A percentile compares a stretch with the other conserved stretches of the same genome.
These are phyloP conservation scores for Phytophthora sp. DNA, from an alignment of 352 stramenopile genomes.

Conservation along the genomic window DNA sequence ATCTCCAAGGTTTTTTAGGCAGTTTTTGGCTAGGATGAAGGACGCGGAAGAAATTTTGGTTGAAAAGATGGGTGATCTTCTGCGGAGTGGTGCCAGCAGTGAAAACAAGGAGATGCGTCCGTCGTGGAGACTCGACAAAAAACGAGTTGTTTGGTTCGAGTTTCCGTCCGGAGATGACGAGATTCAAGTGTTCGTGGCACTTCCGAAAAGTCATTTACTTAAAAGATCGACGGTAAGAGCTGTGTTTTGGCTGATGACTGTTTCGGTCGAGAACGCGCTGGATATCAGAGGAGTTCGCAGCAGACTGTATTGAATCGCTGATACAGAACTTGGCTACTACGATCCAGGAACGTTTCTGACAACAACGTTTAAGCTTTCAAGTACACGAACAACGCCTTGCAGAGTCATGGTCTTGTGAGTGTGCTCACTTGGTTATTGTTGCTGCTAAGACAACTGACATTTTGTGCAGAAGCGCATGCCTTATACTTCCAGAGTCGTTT, in stretches of 20 bases:
- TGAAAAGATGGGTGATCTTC: background rate
- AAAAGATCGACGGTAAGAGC: background rate
- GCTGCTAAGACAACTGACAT: background rate
- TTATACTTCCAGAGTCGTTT: background rate
- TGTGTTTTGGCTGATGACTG: background rate
- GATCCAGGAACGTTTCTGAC: background rate
- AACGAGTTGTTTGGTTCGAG: background rate
- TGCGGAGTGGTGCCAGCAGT: slow-evolving; percentile 11
- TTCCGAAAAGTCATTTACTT: background rate
- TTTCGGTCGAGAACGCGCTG: background rate
- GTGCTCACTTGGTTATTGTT: background rate
- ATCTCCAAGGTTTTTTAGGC: background rate
- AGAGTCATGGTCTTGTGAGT: background rate
- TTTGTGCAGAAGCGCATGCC: background rate
- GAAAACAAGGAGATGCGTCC: background rate
- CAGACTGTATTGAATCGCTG: background rate
- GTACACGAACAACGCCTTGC: background rate
- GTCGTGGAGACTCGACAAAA: background rate
- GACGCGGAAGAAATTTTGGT: slow-evolving; percentile 3
- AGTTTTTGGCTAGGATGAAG: slow-evolving; percentile 27
- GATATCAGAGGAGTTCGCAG: background rate
- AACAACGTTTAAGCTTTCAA: background rate
- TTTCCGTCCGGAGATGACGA: background rate
- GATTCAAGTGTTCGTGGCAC: background rate
- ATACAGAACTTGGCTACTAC: background rate